Percentiles rank a stretch among this genome's conserved stretches.
phyloP scores from a whole-genome alignment of 1,139 yeast genomes.

The Kurtzmaniella natalensis region DNA sequence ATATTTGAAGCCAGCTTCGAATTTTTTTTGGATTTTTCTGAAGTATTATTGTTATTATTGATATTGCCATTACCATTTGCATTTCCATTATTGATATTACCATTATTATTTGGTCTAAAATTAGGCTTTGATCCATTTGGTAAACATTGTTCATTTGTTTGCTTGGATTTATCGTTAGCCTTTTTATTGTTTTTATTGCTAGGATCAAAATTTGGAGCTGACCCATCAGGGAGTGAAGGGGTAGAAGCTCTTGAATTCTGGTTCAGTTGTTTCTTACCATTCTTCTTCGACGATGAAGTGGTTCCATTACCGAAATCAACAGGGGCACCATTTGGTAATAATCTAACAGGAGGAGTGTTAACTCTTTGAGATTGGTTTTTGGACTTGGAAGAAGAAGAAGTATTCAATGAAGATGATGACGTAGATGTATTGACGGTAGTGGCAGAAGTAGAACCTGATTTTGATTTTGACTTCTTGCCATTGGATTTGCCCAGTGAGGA shows the following conservation, averaged over 20 bases:
- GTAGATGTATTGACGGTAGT: constrained; percentile 13
- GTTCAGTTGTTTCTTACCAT: too few relatives aligned
- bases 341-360: constrained; percentile 15
- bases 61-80: background rate
- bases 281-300: constrained; percentile 15
- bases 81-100: constrained; percentile 3
- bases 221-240: constrained; percentile 12
- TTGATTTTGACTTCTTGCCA: constrained; percentile 7
- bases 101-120: constrained; percentile 10
- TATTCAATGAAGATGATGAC: constrained; percentile 3
- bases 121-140: constrained; percentile 20
- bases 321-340: constrained; percentile 39
- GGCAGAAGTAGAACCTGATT: too few relatives aligned
- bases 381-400: background rate
- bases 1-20: constrained; percentile 13
- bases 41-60: constrained; percentile 12
- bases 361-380: background rate
- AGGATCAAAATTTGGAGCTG: constrained; percentile 22
- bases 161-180: constrained; percentile 4
- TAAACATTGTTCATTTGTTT: constrained; percentile 11
- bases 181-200: constrained; percentile 17
- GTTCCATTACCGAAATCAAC: constrained; percentile 36
- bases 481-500: constrained; percentile 4
- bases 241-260: constrained; percentile 3
- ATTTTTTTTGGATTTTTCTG: constrained; percentile 12